Percentiles rank a stretch among this genome's conserved stretches.
phyloP scores from a whole-genome alignment of 2,329 filamentous ascomycete genomes.

The Zopfia rhizophila region DNA sequence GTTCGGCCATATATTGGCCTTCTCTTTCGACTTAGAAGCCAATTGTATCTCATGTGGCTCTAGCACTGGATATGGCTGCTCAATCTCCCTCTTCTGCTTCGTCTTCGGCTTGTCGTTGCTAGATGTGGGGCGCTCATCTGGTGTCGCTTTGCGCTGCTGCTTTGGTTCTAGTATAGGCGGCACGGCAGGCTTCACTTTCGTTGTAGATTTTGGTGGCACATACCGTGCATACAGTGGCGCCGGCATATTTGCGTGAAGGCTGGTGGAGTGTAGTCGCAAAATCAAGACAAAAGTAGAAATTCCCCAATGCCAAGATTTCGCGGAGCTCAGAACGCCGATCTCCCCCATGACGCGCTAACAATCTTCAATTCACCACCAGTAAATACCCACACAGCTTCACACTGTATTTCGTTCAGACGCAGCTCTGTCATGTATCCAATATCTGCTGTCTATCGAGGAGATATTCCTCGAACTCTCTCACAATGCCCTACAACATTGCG shows the following conservation, averaged over 20 bases:
- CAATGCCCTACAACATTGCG: conserved; percentile 78
- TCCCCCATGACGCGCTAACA: conserved; percentile 32
- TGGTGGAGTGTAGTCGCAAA: background rate
- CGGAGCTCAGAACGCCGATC: conserved; percentile 25
- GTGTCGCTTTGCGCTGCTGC: conserved; percentile 34
- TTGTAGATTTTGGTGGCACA: conserved; percentile 51
- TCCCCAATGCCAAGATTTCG: conserved; percentile 41
- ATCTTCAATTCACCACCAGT: background rate
- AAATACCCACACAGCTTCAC: too few species aligned
- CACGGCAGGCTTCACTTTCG: background rate
- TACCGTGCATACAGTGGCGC: conserved; percentile 60
- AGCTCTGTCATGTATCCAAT: conserved; percentile 35
- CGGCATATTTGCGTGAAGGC: conserved; percentile 50
- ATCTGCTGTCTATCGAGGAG: conserved; percentile 25
- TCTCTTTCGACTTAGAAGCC: conserved; percentile 7
- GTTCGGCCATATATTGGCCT: conserved; percentile 8
- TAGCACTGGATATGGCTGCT: conserved; percentile 46
- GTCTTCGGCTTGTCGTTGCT: conserved; percentile 22
- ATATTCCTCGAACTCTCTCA: conserved; percentile 30
- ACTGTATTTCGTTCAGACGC: conserved; percentile 11
- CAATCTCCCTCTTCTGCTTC: conserved; percentile 50
- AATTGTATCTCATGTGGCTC: conserved; percentile 20
- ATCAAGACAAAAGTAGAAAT: conserved; percentile 25
- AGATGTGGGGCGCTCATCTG: too few species aligned
- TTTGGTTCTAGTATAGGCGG: conserved; percentile 39